These are phyloP conservation scores for Kokia cookei DNA, from an alignment of 441 rosid species.

Conservation along the genomic window DNA sequence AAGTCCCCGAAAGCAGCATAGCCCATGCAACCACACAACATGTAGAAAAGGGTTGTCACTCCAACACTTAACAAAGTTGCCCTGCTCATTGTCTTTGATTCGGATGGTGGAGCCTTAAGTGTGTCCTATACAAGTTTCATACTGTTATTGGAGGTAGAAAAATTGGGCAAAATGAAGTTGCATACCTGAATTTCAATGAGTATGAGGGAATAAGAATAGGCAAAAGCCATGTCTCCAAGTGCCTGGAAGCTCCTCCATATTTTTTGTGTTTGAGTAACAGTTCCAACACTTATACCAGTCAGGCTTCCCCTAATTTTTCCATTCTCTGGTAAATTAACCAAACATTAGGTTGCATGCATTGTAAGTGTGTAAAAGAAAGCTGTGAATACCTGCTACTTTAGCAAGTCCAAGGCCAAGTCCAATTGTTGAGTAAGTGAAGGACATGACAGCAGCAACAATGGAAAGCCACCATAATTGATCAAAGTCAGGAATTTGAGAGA, in stretches of 20 bases:
- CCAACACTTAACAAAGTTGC: conserved; percentile 53
- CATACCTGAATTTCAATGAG: conserved; percentile 82
- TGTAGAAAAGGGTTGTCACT: conserved; percentile 73
- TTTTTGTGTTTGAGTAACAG: conserved; percentile 61
- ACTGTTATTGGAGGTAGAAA: background rate
- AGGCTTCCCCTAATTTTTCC: conserved; percentile 62
- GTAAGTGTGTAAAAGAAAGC: background rate
- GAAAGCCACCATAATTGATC: conserved; percentile 94
- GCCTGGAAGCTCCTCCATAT: conserved; percentile 87
- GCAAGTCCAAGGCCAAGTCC: conserved; percentile 80
- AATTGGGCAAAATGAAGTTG: background rate
- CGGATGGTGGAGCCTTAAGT: conserved; percentile 71
- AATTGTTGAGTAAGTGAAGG: conserved; percentile 74
- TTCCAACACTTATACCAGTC: conserved; percentile 58
- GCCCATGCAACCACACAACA: conserved; percentile 85
- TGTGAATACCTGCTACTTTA: conserved; percentile 46
- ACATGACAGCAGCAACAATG: conserved; percentile 78
- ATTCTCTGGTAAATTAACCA: conserved; percentile 23
- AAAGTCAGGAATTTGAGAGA: conserved; percentile 85
- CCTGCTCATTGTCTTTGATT: conserved; percentile 68
- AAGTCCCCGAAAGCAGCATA: conserved; percentile 85
- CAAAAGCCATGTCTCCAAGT: conserved; percentile 83
- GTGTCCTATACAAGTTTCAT: conserved; percentile 44
- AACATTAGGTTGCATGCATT: background rate
- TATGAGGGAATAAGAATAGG: conserved; percentile 72